These are phyloP conservation scores for Nitzschia putrida DNA, from an alignment of 108 stramenopile genomes.

Conservation along the genomic window DNA sequence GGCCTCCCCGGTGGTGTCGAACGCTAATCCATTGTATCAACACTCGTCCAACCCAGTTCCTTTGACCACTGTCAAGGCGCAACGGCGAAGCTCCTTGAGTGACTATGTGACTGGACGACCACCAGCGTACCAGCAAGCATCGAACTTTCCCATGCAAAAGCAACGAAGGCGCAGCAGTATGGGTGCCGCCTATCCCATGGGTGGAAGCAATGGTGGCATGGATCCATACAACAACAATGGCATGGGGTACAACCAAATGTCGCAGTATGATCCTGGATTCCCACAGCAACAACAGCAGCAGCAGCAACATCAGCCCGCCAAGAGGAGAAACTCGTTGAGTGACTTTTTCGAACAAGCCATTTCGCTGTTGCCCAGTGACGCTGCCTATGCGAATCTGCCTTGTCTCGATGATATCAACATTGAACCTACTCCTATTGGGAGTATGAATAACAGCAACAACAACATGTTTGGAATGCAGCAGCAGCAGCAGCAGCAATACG, in stretches of 20 bases:
- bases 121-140: background rate
- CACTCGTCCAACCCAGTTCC: background rate
- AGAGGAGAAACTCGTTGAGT: slow-evolving; percentile 6
- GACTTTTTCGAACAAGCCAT: slow-evolving; percentile 21
- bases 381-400: slow-evolving; percentile 14
- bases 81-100: slow-evolving; percentile 20
- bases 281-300: background rate
- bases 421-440: background rate
- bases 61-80: slow-evolving; percentile 10
- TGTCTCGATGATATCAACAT: slow-evolving; percentile 12
- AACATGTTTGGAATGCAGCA: background rate
- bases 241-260: background rate
- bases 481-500: slow-evolving; percentile 10
- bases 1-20: background rate
- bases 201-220: background rate
- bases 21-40: background rate
- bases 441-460: background rate
- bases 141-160: background rate
- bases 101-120: slow-evolving; percentile 12
- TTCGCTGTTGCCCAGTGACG: slow-evolving; percentile 5
- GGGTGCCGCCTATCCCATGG: background rate
- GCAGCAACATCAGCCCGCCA: background rate
- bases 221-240: background rate
- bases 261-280: background rate
- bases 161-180: background rate